Conservation (phyloP, 768 basidiomycete genomes). For the Boletus tylopilopsis region DNA sequence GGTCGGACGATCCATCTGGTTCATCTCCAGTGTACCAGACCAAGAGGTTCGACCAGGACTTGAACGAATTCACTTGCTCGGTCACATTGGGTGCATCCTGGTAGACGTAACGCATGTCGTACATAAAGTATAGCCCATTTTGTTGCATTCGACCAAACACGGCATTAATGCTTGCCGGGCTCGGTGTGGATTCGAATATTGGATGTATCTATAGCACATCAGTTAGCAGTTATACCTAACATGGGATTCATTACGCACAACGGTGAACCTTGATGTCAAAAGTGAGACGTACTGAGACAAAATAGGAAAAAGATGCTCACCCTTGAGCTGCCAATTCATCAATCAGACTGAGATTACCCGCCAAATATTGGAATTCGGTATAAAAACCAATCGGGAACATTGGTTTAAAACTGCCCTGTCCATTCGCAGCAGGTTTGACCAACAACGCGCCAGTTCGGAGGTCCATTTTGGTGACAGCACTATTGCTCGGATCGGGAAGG, state of each 20-base stretch:
- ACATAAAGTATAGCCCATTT: slow-evolving; percentile 66
- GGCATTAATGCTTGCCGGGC: slow-evolving; percentile 39
- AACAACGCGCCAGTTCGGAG: slow-evolving; percentile 52
- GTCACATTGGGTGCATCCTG: slow-evolving; percentile 57
- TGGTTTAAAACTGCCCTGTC: slow-evolving; percentile 45
- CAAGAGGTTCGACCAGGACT: slow-evolving; percentile 62
- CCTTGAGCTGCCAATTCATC: slow-evolving; percentile 32
- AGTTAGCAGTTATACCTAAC: slow-evolving; percentile 4
- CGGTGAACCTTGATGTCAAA: slow-evolving; percentile 6
- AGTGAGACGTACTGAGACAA: neutral
- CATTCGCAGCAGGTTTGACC: slow-evolving; percentile 47
- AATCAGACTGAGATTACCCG: slow-evolving; percentile 18
- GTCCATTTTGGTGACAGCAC: slow-evolving; percentile 58
- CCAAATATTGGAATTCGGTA: slow-evolving; percentile 39
- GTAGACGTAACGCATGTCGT: slow-evolving; percentile 76
- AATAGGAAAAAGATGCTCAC: slow-evolving; percentile 10
- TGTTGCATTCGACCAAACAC: slow-evolving; percentile 69
- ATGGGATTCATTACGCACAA: slow-evolving; percentile 26
- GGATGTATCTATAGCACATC: slow-evolving; percentile 54
- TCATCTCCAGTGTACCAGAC: slow-evolving; percentile 74
- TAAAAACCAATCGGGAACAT: slow-evolving; percentile 45
- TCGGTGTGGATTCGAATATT: slow-evolving; percentile 58
- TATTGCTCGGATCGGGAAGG: slow-evolving; percentile 44
- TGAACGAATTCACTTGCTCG: slow-evolving; percentile 63
- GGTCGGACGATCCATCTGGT: slow-evolving; percentile 66